These are phyloP conservation scores for Penicillium sclerotiorum DNA, from an alignment of 2,329 filamentous ascomycete genomes.

Conservation along the genomic window DNA sequence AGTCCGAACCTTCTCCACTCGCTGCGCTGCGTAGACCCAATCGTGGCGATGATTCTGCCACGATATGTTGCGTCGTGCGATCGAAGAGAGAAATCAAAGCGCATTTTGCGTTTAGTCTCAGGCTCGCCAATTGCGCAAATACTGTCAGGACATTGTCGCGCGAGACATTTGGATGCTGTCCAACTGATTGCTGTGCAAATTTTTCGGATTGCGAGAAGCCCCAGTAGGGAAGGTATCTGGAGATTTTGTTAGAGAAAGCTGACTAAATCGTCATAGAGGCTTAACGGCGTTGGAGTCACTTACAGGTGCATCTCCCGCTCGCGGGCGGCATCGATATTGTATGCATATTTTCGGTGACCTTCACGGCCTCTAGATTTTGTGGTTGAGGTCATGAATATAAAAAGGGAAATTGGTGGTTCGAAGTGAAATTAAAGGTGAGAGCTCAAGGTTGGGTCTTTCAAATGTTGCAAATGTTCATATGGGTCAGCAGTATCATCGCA, in stretches of 20 bases:
- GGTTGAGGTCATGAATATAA: background rate
- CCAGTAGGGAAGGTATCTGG: slow-evolving; percentile 24
- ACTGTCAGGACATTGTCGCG: slow-evolving; percentile 27
- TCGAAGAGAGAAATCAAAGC: slow-evolving; percentile 34
- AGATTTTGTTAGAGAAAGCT: background rate
- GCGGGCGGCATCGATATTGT: slow-evolving; percentile 22
- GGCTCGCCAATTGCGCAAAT: slow-evolving; percentile 31
- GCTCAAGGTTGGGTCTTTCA: too few species aligned
- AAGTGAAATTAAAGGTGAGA: too few species aligned
- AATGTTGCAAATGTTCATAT: too few species aligned
- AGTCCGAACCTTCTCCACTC: slow-evolving; percentile 9
- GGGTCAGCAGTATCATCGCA: too few species aligned
- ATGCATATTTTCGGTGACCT: slow-evolving; percentile 23
- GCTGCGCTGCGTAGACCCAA: slow-evolving; percentile 19
- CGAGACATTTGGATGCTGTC: slow-evolving; percentile 16
- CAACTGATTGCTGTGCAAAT: slow-evolving; percentile 19
- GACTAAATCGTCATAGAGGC: background rate
- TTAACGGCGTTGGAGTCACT: too few species aligned
- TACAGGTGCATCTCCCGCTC: slow-evolving; percentile 26
- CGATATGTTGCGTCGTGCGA: slow-evolving; percentile 26
- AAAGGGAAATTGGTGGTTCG: too few species aligned
- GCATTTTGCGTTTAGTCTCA: slow-evolving; percentile 26
- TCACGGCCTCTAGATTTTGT: background rate
- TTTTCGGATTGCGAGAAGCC: slow-evolving; percentile 22
- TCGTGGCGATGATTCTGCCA: slow-evolving; percentile 30